Percentiles rank a stretch among this genome's conserved stretches.
These are phyloP conservation scores for Meyerozyma sp. DNA, from an alignment of 1,139 yeast genomes.

Conservation along the genomic window DNA sequence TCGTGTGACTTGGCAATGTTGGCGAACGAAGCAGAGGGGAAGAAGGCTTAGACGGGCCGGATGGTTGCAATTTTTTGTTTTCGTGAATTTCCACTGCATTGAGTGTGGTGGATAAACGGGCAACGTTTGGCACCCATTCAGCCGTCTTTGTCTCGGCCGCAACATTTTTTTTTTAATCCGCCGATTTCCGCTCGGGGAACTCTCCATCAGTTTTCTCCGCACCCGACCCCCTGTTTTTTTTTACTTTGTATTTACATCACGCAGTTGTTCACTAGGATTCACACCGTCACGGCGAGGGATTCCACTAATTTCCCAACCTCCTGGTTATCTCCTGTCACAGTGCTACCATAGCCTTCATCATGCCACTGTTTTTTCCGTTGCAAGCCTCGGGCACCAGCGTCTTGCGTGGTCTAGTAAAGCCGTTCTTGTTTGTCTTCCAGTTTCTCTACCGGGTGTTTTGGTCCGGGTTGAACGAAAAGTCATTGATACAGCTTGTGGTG, in stretches of 20 bases:
- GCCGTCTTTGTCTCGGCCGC: background rate
- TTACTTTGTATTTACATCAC: background rate
- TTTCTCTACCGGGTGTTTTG: slow-evolving; percentile 17
- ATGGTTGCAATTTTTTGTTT: no score
- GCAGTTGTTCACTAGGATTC: background rate
- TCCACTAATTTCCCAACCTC: background rate
- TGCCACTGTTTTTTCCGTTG: background rate
- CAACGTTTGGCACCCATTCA: background rate
- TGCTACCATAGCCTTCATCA: background rate
- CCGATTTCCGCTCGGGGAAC: background rate
- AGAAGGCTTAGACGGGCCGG: no score
- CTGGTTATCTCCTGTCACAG: background rate
- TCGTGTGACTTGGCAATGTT: background rate
- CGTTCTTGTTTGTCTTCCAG: slow-evolving; percentile 15
- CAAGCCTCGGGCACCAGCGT: background rate
- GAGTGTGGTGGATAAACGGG: background rate
- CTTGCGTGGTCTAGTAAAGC: slow-evolving; percentile 6
- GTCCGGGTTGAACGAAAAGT: slow-evolving; percentile 35
- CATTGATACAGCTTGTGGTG: slow-evolving; percentile 28
- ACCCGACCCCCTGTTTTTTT: background rate
- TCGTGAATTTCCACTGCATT: no score
- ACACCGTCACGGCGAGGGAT: background rate
- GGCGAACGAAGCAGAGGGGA: background rate
- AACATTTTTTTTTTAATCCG: background rate
- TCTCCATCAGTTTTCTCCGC: background rate